phyloP scores from a whole-genome alignment of 2,329 filamentous ascomycete genomes.

The Hypoxylon sp. region DNA sequence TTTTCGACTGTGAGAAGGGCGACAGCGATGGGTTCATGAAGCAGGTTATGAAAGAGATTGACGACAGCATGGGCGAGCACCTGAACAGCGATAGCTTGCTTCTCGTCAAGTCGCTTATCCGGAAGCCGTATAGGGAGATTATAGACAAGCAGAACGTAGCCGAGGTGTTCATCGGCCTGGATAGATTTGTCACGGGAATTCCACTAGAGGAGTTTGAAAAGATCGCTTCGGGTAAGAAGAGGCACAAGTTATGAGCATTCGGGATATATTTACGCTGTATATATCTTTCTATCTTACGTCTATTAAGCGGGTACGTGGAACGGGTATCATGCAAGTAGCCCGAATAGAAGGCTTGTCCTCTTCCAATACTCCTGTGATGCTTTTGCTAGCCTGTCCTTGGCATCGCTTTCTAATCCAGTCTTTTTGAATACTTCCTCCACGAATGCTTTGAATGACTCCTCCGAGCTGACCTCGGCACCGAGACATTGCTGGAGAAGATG shows the following conservation, averaged over 20 bases:
- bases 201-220: conserved; percentile 92
- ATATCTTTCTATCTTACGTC: conserved; percentile 20
- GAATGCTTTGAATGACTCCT: conserved; percentile 60
- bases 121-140: conserved; percentile 78
- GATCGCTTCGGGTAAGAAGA: conserved; percentile 89
- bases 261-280: conserved; percentile 12
- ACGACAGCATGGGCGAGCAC: conserved; percentile 84
- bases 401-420: conserved; percentile 65
- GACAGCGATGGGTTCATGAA: conserved; percentile 78
- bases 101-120: conserved; percentile 87
- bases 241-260: conserved; percentile 81
- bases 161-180: conserved; percentile 89
- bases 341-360: conserved; percentile 85
- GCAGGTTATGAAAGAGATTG: conserved; percentile 82
- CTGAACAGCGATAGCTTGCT: conserved; percentile 83
- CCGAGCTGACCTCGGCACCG: conserved; percentile 48
- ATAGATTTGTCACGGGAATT: conserved; percentile 82
- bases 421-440: conserved; percentile 62
- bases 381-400: conserved; percentile 70
- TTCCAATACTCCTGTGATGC: conserved; percentile 84
- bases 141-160: conserved; percentile 83
- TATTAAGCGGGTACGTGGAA: conserved; percentile 23
- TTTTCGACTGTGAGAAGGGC: conserved; percentile 73
- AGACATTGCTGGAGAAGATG: conserved; percentile 65
- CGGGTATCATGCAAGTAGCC: conserved; percentile 70